Percentiles rank a stretch among this genome's conserved stretches.
Conservation (phyloP, 768 basidiomycete genomes). For the Rhizopogon vulgaris region DNA sequence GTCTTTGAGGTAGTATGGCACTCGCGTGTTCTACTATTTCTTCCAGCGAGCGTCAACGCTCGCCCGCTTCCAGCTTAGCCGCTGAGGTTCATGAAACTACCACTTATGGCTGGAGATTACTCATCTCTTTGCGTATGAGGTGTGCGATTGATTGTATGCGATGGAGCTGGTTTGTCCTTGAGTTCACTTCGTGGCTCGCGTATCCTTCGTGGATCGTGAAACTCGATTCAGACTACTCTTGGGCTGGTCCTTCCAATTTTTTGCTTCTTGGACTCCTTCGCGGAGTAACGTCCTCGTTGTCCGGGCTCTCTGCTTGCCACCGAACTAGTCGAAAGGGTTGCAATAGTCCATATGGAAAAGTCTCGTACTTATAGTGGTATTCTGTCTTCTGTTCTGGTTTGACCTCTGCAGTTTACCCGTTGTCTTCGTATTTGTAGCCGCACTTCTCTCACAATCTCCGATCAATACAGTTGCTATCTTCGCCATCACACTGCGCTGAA, state of each 20-base stretch:
- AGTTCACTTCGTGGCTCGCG: constrained; percentile 24
- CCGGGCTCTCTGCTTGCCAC: neutral
- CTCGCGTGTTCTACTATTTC: too few species aligned
- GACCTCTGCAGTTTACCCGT: neutral
- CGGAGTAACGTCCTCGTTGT: constrained; percentile 1
- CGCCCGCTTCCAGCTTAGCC: neutral
- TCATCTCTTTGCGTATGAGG: constrained; percentile 15
- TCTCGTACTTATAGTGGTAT: neutral
- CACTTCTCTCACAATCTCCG: neutral
- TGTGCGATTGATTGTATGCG: constrained; percentile 4
- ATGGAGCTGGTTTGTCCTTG: constrained; percentile 12
- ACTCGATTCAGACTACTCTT: constrained; percentile 28
- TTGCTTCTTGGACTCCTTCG: constrained; percentile 2
- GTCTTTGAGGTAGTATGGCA: neutral
- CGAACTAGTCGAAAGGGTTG: neutral
- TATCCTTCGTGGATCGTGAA: constrained; percentile 12
- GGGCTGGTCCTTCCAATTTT: constrained; percentile 8
- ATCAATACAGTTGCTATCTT: neutral
- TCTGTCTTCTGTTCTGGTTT: neutral
- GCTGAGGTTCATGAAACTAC: neutral
- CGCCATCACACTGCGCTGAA: too few species aligned
- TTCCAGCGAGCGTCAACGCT: neutral
- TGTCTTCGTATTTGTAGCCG: neutral
- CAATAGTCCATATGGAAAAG: neutral
- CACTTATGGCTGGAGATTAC: neutral